These are phyloP conservation scores for Elaeis oleifera DNA, from an alignment of 202 grass and related monocot species.

Conservation along the genomic window DNA sequence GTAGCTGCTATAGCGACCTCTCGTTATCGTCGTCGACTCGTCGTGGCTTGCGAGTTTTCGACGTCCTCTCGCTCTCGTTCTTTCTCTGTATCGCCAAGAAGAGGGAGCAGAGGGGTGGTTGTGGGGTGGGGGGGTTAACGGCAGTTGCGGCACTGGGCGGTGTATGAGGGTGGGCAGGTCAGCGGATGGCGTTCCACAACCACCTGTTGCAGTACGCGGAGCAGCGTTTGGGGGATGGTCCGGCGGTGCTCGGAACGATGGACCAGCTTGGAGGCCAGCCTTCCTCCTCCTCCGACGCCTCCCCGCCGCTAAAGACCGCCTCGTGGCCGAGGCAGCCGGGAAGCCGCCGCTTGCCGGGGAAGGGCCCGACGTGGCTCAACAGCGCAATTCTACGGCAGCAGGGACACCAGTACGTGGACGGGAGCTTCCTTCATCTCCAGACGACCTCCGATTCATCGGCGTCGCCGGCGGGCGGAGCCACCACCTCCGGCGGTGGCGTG, in stretches of 20 bases:
- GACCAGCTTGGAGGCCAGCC: neutral
- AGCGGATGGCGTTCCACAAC: constrained; percentile 43
- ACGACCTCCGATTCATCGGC: constrained; percentile 1
- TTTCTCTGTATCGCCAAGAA: too few species aligned
- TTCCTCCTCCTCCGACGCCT: neutral
- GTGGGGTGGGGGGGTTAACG: too few species aligned
- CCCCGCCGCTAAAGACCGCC: neutral
- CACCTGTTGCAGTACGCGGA: constrained; percentile 29
- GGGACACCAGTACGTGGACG: constrained; percentile 3
- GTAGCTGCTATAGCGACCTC: too few species aligned
- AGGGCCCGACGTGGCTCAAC: constrained; percentile 19
- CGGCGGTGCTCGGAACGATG: constrained; percentile 13
- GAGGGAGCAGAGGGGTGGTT: too few species aligned
- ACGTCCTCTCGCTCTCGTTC: too few species aligned
- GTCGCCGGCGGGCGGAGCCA: neutral
- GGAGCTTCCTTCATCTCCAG: constrained; percentile 17
- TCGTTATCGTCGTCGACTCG: too few species aligned
- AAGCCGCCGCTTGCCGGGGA: neutral
- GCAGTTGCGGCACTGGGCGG: neutral
- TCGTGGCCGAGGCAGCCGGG: neutral
- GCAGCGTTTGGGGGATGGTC: constrained; percentile 16
- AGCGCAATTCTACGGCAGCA: constrained; percentile 22
- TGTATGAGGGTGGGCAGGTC: neutral
- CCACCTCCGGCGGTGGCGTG: neutral
- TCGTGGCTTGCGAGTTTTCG: too few species aligned